These are phyloP conservation scores for Aspergillus cejpii DNA, from an alignment of 2,329 filamentous ascomycete species.

Conservation along the genomic window DNA sequence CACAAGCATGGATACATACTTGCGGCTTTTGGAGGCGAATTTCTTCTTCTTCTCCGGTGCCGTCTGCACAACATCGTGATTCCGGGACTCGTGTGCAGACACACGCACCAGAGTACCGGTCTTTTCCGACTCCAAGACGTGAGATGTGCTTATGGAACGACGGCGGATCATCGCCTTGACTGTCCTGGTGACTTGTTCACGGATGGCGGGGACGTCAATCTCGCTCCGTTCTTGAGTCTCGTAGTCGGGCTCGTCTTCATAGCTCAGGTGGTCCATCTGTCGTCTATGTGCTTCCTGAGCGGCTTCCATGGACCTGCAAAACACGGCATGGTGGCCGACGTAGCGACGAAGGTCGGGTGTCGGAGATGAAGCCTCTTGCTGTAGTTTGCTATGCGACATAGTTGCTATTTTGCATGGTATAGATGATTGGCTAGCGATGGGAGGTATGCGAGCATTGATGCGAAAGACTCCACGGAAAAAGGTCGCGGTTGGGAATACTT, in stretches of 20 bases:
- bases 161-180: constrained; percentile 12
- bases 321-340: constrained; percentile 13
- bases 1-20: neutral
- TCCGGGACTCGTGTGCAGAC: neutral
- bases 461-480: constrained; percentile 6
- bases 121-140: neutral
- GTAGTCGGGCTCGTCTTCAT: neutral
- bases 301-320: constrained; percentile 11
- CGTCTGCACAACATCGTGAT: neutral
- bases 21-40: neutral
- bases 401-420: constrained; percentile 8
- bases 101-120: neutral
- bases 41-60: neutral
- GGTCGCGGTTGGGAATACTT: constrained; percentile 1
- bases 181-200: constrained; percentile 6
- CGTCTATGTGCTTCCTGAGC: constrained; percentile 7
- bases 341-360: constrained; percentile 14
- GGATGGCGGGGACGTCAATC: constrained; percentile 1
- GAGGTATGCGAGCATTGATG: constrained; percentile 2
- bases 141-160: neutral
- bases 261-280: neutral
- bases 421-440: constrained; percentile 1
- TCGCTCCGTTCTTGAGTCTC: neutral
- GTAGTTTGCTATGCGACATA: constrained; percentile 14
- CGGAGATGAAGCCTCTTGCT: constrained; percentile 9